Percentiles rank a stretch among this genome's conserved stretches.
Evolutionary conservation across 306 rosid species (phyloP).

Genomic region (Dryas alaskensis): DNA sequence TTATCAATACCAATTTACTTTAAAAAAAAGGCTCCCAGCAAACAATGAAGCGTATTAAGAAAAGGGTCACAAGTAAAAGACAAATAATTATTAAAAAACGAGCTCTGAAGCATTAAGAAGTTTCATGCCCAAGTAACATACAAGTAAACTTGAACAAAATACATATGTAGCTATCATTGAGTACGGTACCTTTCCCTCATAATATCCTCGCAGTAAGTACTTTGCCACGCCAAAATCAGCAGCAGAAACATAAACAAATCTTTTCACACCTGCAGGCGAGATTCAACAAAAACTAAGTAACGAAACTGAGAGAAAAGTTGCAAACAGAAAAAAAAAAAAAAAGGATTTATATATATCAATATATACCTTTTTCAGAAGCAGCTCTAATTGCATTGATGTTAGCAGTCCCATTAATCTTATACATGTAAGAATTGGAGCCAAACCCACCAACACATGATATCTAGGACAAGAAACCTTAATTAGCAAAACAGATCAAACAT

Average conservation of each 20-base stretch:
- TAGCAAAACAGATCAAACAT: conserved; percentile 27
- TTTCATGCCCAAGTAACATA: not conserved
- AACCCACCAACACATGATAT: conserved; percentile 96
- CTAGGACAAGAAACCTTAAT: conserved; percentile 49
- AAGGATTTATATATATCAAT: not conserved
- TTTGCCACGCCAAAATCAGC: conserved; percentile 89
- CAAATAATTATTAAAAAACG: not conserved
- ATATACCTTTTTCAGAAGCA: conserved; percentile 81
- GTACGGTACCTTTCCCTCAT: conserved; percentile 81
- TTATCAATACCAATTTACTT: not conserved
- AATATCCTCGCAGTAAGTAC: conserved; percentile 75
- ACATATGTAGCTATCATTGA: not conserved
- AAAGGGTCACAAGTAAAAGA: not conserved
- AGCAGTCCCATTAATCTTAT: conserved; percentile 94
- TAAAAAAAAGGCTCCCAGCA: not conserved
- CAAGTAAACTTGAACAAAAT: not conserved
- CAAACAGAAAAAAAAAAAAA: not conserved
- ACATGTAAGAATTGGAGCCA: conserved; percentile 93
- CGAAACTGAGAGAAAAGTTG: not conserved
- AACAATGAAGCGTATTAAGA: not conserved
- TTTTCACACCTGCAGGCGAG: conserved; percentile 68
- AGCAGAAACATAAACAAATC: conserved; percentile 89
- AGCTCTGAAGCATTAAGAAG: not conserved
- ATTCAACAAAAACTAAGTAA: conserved; percentile 11
- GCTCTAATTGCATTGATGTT: conserved; percentile 92